These are phyloP conservation scores for Globisporangium canariense DNA, from an alignment of 352 stramenopile genomes.

Conservation along the genomic window DNA sequence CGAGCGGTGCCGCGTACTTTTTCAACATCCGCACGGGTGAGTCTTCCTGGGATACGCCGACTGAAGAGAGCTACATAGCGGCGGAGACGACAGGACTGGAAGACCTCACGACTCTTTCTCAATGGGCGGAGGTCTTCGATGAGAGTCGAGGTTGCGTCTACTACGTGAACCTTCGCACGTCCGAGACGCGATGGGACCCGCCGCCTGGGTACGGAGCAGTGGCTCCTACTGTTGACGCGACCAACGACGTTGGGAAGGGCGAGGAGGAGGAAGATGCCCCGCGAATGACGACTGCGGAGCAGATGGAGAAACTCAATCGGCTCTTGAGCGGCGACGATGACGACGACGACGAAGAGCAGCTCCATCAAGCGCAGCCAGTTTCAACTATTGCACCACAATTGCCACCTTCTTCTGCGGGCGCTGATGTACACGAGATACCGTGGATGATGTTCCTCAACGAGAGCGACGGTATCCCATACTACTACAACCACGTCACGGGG, in stretches of 20 bases:
- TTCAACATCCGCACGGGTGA: constrained; percentile 51
- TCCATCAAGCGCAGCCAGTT: neutral
- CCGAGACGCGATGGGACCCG: constrained; percentile 51
- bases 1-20: constrained; percentile 44
- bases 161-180: constrained; percentile 49
- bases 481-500: constrained; percentile 57
- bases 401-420: neutral
- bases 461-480: constrained; percentile 60
- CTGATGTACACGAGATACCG: constrained; percentile 9
- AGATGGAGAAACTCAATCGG: constrained; percentile 58
- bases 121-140: constrained; percentile 44
- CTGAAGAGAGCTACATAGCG: neutral
- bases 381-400: neutral
- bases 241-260: too few species aligned
- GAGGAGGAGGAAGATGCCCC: neutral
- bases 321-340: constrained; percentile 44
- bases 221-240: too few species aligned
- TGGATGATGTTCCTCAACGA: constrained; percentile 79
- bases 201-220: constrained; percentile 14
- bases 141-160: constrained; percentile 36
- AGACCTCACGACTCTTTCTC: constrained; percentile 1
- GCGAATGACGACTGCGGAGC: constrained; percentile 52
- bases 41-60: constrained; percentile 40
- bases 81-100: too few species aligned
- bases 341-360: constrained; percentile 13